A percentile compares a stretch with the other conserved stretches of the same genome.
Conservation (phyloP, 148 eudicot species). For the Gaultheria prostrata region DNA sequence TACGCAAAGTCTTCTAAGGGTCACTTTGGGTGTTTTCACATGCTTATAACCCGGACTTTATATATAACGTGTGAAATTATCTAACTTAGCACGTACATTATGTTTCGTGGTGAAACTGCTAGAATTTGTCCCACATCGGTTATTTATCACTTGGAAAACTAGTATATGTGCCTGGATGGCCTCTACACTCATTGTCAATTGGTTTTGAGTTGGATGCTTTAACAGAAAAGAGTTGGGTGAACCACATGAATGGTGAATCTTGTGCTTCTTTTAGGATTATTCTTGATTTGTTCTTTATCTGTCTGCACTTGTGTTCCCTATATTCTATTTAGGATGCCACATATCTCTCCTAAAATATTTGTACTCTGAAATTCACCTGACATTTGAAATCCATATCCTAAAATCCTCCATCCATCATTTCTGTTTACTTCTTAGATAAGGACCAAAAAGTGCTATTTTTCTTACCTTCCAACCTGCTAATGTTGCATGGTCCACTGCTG, state of each 20-base stretch:
- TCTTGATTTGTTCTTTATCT: neutral
- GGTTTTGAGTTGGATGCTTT: too few species aligned
- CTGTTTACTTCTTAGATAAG: neutral
- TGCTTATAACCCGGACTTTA: neutral
- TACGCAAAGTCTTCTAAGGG: neutral
- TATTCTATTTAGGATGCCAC: neutral
- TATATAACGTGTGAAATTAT: neutral
- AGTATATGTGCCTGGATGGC: too few species aligned
- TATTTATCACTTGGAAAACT: too few species aligned
- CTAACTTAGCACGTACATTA: neutral
- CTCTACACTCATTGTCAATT: too few species aligned
- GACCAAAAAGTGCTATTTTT: neutral
- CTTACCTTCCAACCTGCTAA: constrained; percentile 88
- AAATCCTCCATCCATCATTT: neutral
- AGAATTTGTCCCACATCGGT: too few species aligned
- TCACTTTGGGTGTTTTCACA: neutral
- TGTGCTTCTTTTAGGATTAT: neutral
- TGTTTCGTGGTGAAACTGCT: neutral
- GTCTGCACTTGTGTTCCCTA: neutral
- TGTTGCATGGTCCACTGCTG: constrained; percentile 95
- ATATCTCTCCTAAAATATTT: neutral
- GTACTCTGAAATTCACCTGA: neutral
- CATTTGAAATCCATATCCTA: neutral
- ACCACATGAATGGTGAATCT: neutral
- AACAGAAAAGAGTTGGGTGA: neutral